A percentile compares a stretch with the other conserved stretches of the same genome.
Conservation (phyloP, 2,329 filamentous ascomycete species). For the Penicillium decumbens region DNA sequence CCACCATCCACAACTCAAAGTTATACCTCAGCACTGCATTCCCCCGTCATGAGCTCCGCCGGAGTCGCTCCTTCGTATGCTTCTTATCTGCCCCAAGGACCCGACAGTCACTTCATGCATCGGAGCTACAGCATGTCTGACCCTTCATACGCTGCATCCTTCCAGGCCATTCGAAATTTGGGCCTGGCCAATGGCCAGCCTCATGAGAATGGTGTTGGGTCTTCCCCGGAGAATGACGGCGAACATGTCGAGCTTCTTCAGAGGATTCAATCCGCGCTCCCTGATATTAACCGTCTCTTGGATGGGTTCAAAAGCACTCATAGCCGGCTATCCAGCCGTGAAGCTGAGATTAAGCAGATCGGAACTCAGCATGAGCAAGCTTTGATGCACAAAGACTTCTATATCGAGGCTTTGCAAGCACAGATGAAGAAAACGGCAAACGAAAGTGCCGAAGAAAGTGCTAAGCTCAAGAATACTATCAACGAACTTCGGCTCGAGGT, state of each 20-base stretch:
- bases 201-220: conserved; percentile 29
- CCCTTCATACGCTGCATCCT: conserved; percentile 26
- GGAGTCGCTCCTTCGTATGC: conserved; percentile 33
- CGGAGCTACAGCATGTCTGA: conserved; percentile 31
- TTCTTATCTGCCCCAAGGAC: conserved; percentile 26
- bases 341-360: conserved; percentile 48
- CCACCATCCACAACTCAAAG: conserved; percentile 25
- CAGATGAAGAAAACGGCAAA: conserved; percentile 49
- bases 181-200: conserved; percentile 22
- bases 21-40: conserved; percentile 32
- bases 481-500: conserved; percentile 50
- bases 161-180: conserved; percentile 31
- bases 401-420: conserved; percentile 50
- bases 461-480: conserved; percentile 40
- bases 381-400: conserved; percentile 50
- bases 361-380: conserved; percentile 49
- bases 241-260: conserved; percentile 41
- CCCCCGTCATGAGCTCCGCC: conserved; percentile 35
- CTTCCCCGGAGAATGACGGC: conserved; percentile 29
- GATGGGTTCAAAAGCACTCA: conserved; percentile 50
- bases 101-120: conserved; percentile 26
- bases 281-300: conserved; percentile 44
- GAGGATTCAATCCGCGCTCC: conserved; percentile 45
- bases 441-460: conserved; percentile 48
- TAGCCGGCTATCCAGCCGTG: conserved; percentile 47